Conservation (phyloP, 441 rosid species). For the Gossypium trilobum region DNA sequence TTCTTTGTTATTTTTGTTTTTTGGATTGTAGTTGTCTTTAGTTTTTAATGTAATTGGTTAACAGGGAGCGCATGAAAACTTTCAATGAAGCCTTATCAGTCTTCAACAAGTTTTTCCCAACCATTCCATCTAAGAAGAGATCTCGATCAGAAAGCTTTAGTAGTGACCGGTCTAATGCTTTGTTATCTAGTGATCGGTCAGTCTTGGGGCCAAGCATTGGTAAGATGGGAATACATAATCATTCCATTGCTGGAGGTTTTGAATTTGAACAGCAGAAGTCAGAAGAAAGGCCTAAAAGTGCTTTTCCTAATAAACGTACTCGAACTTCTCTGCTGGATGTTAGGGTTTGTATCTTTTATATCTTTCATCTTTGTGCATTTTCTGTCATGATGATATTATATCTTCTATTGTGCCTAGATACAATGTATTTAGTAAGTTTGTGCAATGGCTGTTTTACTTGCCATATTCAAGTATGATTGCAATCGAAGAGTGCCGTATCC, state of each 20-base stretch:
- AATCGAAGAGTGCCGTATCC: not conserved
- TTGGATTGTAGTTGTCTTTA: constrained; percentile 15
- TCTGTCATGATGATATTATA: not conserved
- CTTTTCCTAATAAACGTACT: constrained; percentile 76
- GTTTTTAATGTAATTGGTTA: constrained; percentile 28
- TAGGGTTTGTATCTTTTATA: constrained; percentile 42
- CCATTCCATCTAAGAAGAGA: constrained; percentile 74
- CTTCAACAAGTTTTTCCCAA: constrained; percentile 71
- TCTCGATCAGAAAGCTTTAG: constrained; percentile 66
- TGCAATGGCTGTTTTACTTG: not conserved
- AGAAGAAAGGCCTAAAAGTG: constrained; percentile 62
- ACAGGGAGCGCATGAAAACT: constrained; percentile 76
- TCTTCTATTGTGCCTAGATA: not conserved
- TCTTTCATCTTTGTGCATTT: constrained; percentile 7
- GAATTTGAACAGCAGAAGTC: constrained; percentile 72
- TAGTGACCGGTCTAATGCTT: constrained; percentile 43
- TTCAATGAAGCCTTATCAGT: constrained; percentile 77
- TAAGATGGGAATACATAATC: constrained; percentile 75
- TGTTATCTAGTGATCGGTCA: constrained; percentile 54
- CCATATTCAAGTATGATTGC: not conserved
- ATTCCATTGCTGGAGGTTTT: constrained; percentile 43
- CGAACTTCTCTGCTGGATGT: constrained; percentile 85
- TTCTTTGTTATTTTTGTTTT: constrained; percentile 21
- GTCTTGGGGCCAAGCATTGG: constrained; percentile 47
- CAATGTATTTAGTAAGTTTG: constrained; percentile 1